A percentile compares a stretch with the other conserved stretches of the same genome.
These are phyloP conservation scores for Cryptococcus sp. DNA, from an alignment of 1,284 basidiomycete species.

Conservation along the genomic window DNA sequence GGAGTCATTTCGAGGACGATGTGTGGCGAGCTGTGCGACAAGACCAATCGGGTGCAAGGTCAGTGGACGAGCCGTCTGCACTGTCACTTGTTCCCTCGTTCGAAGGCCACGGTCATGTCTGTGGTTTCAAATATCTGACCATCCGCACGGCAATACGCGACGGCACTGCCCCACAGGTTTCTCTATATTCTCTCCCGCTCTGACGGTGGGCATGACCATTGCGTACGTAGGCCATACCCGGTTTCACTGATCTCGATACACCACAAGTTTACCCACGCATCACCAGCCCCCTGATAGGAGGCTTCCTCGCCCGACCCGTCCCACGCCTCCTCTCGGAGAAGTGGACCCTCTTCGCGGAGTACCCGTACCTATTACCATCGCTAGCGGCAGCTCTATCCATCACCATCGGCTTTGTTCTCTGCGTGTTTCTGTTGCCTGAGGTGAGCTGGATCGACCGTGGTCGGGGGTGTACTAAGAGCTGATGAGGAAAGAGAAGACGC, in stretches of 20 bases:
- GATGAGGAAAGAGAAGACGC: no score
- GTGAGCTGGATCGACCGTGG: slow-evolving; percentile 11
- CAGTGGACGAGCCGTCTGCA: no score
- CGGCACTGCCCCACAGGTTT: slow-evolving; percentile 21
- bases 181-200: slow-evolving; percentile 36
- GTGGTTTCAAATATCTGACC: background rate
- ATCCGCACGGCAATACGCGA: background rate
- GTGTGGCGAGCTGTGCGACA: slow-evolving; percentile 41
- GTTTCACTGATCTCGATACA: background rate
- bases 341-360: slow-evolving; percentile 22
- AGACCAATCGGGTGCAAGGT: slow-evolving; percentile 38
- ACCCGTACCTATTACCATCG: slow-evolving; percentile 43
- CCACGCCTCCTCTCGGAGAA: slow-evolving; percentile 28
- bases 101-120: no score
- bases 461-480: no score
- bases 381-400: slow-evolving; percentile 26
- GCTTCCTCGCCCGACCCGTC: slow-evolving; percentile 36
- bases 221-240: slow-evolving; percentile 20
- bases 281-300: slow-evolving; percentile 37
- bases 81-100: no score
- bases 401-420: slow-evolving; percentile 15
- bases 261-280: background rate
- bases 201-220: slow-evolving; percentile 35
- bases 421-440: slow-evolving; percentile 35
- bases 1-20: slow-evolving; percentile 42